Percentiles rank a stretch among this genome's conserved stretches.
Conservation (phyloP, 345 rosid species). For the Iberis pinnata region DNA sequence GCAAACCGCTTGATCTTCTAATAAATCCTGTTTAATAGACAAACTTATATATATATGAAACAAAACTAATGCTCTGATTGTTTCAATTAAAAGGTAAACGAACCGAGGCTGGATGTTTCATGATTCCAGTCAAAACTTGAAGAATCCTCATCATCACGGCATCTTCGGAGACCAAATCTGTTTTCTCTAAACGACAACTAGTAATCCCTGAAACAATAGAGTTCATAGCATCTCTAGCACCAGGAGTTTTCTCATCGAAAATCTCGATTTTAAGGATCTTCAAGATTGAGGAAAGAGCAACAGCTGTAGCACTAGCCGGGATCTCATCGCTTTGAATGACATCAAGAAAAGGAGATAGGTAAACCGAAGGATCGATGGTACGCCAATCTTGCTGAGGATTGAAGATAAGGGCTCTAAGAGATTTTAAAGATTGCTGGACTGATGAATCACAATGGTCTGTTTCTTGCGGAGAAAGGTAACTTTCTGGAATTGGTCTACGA, state of each 20-base stretch:
- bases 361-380: conserved; percentile 64
- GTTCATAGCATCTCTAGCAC: conserved; percentile 60
- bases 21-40: conserved; percentile 27
- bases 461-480: conserved; percentile 45
- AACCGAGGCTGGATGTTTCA: conserved; percentile 48
- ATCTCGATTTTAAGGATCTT: conserved; percentile 59
- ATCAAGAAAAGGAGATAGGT: conserved; percentile 75
- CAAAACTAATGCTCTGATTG: too few species aligned
- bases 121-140: conserved; percentile 51
- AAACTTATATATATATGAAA: too few species aligned
- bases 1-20: conserved; percentile 67
- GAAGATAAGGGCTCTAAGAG: conserved; percentile 70
- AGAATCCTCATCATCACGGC: conserved; percentile 82
- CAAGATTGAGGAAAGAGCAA: conserved; percentile 52
- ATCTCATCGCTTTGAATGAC: conserved; percentile 71
- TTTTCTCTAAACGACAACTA: conserved; percentile 75
- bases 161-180: conserved; percentile 54
- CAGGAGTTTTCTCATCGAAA: conserved; percentile 73
- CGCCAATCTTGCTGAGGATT: conserved; percentile 92
- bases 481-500: conserved; percentile 45
- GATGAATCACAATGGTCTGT: conserved; percentile 42
- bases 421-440: conserved; percentile 58
- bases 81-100: not conserved
- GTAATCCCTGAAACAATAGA: conserved; percentile 51
- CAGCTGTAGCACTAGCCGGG: conserved; percentile 67